phyloP scores from a whole-genome alignment of 352 stramenopile species.

The Phytopythium vexans region DNA sequence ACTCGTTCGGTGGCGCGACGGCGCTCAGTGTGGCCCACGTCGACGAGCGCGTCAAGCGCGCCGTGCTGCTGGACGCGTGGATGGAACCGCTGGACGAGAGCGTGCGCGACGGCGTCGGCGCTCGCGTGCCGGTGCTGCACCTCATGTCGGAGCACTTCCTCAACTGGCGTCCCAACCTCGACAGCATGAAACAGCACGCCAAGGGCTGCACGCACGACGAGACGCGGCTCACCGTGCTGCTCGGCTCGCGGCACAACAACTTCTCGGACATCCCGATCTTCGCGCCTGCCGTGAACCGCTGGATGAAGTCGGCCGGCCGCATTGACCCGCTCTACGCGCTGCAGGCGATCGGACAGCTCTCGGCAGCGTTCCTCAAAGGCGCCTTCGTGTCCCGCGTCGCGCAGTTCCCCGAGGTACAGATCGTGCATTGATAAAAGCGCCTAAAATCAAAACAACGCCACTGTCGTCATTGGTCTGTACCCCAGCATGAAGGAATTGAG shows the following conservation, averaged over 20 bases:
- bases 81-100: constrained; percentile 56
- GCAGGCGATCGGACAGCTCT: constrained; percentile 35
- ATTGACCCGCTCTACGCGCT: constrained; percentile 50
- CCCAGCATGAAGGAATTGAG: too few species aligned
- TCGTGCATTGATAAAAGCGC: background rate
- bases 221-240: constrained; percentile 37
- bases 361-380: constrained; percentile 41
- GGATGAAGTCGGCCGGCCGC: constrained; percentile 42
- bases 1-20: constrained; percentile 67
- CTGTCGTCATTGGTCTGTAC: too few species aligned
- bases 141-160: constrained; percentile 64
- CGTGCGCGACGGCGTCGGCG: constrained; percentile 31
- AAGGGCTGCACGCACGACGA: constrained; percentile 30
- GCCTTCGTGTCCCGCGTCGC: constrained; percentile 21
- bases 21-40: constrained; percentile 43
- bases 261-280: constrained; percentile 71
- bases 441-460: background rate
- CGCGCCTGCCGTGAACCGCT: constrained; percentile 45
- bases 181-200: constrained; percentile 35
- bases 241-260: constrained; percentile 59
- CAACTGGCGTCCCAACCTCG: constrained; percentile 47
- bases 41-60: constrained; percentile 40
- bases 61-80: constrained; percentile 62
- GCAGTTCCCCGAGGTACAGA: constrained; percentile 34
- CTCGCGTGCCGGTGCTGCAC: constrained; percentile 43